Evolutionary conservation across 176 grass and related monocot species (phyloP).

Genomic region (bread wheat (Triticum aestivum)): DNA sequence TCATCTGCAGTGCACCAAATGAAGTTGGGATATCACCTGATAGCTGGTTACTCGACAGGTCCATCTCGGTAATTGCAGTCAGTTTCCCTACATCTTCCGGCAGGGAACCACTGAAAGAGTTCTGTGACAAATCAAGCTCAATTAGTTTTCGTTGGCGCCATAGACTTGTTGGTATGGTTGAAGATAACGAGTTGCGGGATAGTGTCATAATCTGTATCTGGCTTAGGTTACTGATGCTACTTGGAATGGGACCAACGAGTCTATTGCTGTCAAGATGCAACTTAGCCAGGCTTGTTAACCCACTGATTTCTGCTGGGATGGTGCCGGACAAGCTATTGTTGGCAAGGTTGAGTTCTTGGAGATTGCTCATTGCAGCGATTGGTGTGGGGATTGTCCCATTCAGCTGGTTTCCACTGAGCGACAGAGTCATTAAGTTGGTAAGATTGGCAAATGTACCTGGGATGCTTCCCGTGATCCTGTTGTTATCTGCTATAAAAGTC

Average conservation of each 20-base stretch:
- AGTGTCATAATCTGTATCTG: background rate
- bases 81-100: background rate
- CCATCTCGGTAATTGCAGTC: background rate
- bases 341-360: constrained; percentile 34
- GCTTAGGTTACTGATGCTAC: background rate
- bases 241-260: constrained; percentile 12
- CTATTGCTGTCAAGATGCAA: constrained; percentile 35
- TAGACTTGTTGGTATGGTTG: background rate
- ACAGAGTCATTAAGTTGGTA: constrained; percentile 15
- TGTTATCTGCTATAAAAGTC: background rate
- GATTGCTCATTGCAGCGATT: constrained; percentile 22
- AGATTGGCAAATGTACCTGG: constrained; percentile 29
- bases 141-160: background rate
- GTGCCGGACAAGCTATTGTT: constrained; percentile 29
- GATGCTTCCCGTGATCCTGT: constrained; percentile 29
- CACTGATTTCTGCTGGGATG: background rate
- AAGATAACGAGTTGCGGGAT: background rate
- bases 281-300: constrained; percentile 15
- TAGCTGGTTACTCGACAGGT: constrained; percentile 26
- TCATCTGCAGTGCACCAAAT: background rate
- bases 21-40: constrained; percentile 32
- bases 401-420: constrained; percentile 36
- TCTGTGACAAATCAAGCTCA: background rate
- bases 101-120: background rate
- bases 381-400: constrained; percentile 30